Evolutionary conservation across 768 basidiomycete species (phyloP).

Genomic region (Termitomyces sp.): DNA sequence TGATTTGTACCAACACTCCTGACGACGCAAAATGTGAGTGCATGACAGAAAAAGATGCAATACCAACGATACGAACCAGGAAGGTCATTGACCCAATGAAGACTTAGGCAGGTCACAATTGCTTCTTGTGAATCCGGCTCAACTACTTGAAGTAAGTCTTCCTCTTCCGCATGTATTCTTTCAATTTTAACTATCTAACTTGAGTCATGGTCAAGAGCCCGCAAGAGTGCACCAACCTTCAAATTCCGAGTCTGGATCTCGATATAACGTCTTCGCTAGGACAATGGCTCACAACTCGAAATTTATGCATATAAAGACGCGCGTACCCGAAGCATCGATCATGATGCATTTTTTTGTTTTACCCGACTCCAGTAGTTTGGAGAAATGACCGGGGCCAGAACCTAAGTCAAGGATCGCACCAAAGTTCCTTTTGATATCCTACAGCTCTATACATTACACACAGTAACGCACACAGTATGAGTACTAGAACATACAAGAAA

Average conservation of each 20-base stretch:
- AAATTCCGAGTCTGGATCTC: slow-evolving; percentile 76
- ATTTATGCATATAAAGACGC: background rate
- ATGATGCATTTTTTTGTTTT: slow-evolving; percentile 71
- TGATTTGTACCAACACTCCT: slow-evolving; percentile 86
- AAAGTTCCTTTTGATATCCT: slow-evolving; percentile 93
- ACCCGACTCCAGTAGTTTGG: slow-evolving; percentile 68
- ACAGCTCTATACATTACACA: slow-evolving; percentile 1
- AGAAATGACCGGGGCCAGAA: slow-evolving; percentile 88
- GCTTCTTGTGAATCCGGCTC: slow-evolving; percentile 80
- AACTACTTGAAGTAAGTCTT: slow-evolving; percentile 62
- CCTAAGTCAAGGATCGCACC: slow-evolving; percentile 79
- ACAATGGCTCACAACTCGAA: background rate
- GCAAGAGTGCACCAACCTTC: slow-evolving; percentile 48
- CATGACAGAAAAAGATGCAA: background rate
- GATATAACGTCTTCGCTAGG: slow-evolving; percentile 60
- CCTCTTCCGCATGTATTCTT: slow-evolving; percentile 80
- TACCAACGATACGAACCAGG: slow-evolving; percentile 52
- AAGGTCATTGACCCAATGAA: slow-evolving; percentile 98
- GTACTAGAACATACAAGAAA: slow-evolving; percentile 53
- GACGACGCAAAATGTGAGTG: background rate
- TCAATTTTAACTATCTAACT: slow-evolving; percentile 59
- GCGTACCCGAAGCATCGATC: slow-evolving; percentile 81
- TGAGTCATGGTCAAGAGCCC: background rate
- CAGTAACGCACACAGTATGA: slow-evolving; percentile 2
- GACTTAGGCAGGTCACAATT: slow-evolving; percentile 82